Conservation (phyloP, 305 asterid genomes). For the Petunia hybrid region DNA sequence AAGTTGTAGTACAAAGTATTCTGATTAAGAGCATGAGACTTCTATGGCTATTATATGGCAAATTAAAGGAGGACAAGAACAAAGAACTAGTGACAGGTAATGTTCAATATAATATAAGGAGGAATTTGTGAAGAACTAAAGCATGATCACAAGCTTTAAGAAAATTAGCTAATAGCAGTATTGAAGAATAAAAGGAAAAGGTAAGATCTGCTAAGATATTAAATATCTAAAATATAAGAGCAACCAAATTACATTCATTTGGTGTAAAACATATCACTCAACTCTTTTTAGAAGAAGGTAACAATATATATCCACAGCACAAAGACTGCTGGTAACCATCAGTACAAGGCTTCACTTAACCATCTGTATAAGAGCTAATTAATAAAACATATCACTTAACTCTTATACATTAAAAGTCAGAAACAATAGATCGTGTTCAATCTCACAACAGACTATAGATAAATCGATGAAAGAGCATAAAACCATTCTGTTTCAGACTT, state of each 20-base stretch:
- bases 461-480: not conserved
- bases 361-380: too few relatives aligned
- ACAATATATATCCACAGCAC: too few relatives aligned
- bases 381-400: not conserved
- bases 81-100: not conserved
- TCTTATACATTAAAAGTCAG: not conserved
- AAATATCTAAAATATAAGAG: not conserved
- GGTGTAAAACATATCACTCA: not conserved
- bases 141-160: constrained; percentile 12
- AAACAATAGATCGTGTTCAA: constrained; percentile 13
- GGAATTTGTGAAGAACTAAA: not conserved
- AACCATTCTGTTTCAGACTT: not conserved
- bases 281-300: not conserved
- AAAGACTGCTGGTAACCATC: too few relatives aligned
- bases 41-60: not conserved
- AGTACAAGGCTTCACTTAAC: too few relatives aligned
- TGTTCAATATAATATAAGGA: not conserved
- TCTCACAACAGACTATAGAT: constrained; percentile 21
- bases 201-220: constrained; percentile 1
- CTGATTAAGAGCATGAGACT: not conserved
- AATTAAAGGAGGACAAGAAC: constrained; percentile 9
- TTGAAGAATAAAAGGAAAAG: constrained; percentile 9
- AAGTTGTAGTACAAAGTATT: constrained; percentile 7
- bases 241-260: not conserved
- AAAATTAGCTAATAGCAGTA: constrained; percentile 3